Conservation (phyloP, 2,329 filamentous ascomycete species). For the Alternaria triticimaculans region DNA sequence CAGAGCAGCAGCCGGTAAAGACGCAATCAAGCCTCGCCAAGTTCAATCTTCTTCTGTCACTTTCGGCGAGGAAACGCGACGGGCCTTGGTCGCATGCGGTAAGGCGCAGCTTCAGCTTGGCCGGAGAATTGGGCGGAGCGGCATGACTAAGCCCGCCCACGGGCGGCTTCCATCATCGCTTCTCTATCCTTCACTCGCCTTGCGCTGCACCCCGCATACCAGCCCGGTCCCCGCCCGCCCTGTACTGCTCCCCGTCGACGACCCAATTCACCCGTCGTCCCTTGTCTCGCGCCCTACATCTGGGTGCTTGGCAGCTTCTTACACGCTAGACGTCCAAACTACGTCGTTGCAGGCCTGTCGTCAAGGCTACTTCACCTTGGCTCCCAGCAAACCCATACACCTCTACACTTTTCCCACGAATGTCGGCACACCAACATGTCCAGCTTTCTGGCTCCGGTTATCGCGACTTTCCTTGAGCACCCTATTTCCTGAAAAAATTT, state of each 20-base stretch:
- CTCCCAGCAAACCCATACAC: slow-evolving; percentile 19
- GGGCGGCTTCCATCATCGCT: slow-evolving; percentile 22
- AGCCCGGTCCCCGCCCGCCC: slow-evolving; percentile 15
- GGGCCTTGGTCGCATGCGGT: slow-evolving; percentile 4
- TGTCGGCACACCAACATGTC: slow-evolving; percentile 60
- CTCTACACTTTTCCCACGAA: slow-evolving; percentile 35
- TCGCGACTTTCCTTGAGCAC: slow-evolving; percentile 61
- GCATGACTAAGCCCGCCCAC: slow-evolving; percentile 17
- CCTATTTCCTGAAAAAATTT: slow-evolving; percentile 51
- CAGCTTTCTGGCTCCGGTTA: slow-evolving; percentile 54
- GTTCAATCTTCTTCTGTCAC: slow-evolving; percentile 17
- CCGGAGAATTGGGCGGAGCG: slow-evolving; percentile 22
- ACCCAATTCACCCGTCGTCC: slow-evolving; percentile 25
- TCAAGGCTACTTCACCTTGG: slow-evolving; percentile 22
- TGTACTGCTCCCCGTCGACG: slow-evolving; percentile 15
- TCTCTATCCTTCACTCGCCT: slow-evolving; percentile 20
- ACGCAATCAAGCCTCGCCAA: slow-evolving; percentile 21
- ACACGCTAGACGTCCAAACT: slow-evolving; percentile 19
- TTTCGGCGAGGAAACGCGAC: slow-evolving; percentile 15
- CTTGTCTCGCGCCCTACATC: slow-evolving; percentile 12
- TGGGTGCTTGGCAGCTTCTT: slow-evolving; percentile 15
- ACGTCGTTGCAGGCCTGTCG: slow-evolving; percentile 12
- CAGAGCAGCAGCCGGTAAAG: neutral
- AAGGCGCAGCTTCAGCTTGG: slow-evolving; percentile 6
- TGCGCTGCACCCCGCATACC: slow-evolving; percentile 18